Evolutionary conservation across 225 moss, liverwort and hornwort genomes (phyloP).

Genomic region (Anthoceros angustus): DNA sequence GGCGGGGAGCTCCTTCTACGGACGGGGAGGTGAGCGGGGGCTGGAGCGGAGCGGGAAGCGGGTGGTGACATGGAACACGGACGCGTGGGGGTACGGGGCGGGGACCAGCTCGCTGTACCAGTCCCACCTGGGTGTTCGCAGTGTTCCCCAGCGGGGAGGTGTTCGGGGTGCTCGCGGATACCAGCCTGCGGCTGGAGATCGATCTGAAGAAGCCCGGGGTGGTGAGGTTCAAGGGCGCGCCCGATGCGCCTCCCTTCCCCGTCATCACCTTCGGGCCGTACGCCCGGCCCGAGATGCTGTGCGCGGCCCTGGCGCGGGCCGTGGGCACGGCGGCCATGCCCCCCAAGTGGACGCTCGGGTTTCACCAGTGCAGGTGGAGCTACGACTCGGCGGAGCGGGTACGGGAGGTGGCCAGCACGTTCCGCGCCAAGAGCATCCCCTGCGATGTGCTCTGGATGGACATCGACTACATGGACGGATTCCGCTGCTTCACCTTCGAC

Average conservation of each 20-base stretch:
- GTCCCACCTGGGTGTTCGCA: constrained; percentile 87
- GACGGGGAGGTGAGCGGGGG: constrained; percentile 78
- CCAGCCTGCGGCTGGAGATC: constrained; percentile 57
- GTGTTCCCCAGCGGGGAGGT: constrained; percentile 62
- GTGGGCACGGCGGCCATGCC: constrained; percentile 60
- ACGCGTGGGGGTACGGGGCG: constrained; percentile 84
- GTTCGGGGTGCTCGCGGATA: constrained; percentile 74
- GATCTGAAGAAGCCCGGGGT: constrained; percentile 52
- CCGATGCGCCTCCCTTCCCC: constrained; percentile 49
- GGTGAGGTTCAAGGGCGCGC: constrained; percentile 35
- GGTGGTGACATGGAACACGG: constrained; percentile 93
- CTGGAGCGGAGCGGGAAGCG: constrained; percentile 77
- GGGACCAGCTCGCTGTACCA: constrained; percentile 76
- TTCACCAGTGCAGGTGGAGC: constrained; percentile 86
- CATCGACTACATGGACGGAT: constrained; percentile 90
- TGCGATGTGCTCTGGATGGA: constrained; percentile 99
- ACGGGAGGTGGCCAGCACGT: constrained; percentile 50
- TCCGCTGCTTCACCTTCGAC: constrained; percentile 72
- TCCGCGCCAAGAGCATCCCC: constrained; percentile 63
- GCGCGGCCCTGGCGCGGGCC: constrained; percentile 41
- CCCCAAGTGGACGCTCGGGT: constrained; percentile 84
- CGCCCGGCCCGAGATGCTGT: constrained; percentile 42
- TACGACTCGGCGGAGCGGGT: constrained; percentile 63
- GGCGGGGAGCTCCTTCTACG: constrained; percentile 67
- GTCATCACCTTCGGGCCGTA: constrained; percentile 78